phyloP scores from a whole-genome alignment of 768 basidiomycete species.

The Serendipita vermifera region DNA sequence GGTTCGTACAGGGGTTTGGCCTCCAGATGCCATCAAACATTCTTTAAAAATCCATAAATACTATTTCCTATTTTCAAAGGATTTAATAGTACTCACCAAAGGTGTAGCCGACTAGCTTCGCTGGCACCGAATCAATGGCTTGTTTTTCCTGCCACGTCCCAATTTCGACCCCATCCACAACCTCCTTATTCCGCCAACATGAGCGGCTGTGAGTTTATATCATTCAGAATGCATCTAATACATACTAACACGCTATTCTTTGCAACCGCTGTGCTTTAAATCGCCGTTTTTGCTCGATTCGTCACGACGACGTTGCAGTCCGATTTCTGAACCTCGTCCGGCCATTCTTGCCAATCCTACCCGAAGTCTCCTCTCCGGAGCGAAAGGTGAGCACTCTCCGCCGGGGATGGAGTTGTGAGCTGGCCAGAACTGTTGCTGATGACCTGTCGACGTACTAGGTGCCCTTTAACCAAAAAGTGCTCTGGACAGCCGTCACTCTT shows the following conservation, averaged over 20 bases:
- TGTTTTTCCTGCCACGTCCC: slow-evolving; percentile 13
- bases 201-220: slow-evolving; percentile 19
- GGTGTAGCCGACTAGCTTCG: no score
- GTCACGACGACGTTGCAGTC: slow-evolving; percentile 38
- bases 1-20: no score
- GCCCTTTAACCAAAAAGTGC: slow-evolving; percentile 93
- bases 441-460: slow-evolving; percentile 39
- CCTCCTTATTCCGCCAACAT: slow-evolving; percentile 15
- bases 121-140: no score
- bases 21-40: no score
- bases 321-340: slow-evolving; percentile 96
- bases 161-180: slow-evolving; percentile 8
- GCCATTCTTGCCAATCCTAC: slow-evolving; percentile 92
- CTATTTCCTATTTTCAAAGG: no score
- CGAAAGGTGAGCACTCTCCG: slow-evolving; percentile 56
- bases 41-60: no score
- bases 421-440: neutral
- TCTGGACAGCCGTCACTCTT: slow-evolving; percentile 98
- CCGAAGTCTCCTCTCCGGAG: slow-evolving; percentile 96
- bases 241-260: neutral
- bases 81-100: no score
- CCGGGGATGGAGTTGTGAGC: neutral
- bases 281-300: slow-evolving; percentile 6
- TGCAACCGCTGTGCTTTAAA: neutral
- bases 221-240: neutral